phyloP scores from a whole-genome alignment of 169 alveolate species.

The Besnoitia besnoiti region DNA sequence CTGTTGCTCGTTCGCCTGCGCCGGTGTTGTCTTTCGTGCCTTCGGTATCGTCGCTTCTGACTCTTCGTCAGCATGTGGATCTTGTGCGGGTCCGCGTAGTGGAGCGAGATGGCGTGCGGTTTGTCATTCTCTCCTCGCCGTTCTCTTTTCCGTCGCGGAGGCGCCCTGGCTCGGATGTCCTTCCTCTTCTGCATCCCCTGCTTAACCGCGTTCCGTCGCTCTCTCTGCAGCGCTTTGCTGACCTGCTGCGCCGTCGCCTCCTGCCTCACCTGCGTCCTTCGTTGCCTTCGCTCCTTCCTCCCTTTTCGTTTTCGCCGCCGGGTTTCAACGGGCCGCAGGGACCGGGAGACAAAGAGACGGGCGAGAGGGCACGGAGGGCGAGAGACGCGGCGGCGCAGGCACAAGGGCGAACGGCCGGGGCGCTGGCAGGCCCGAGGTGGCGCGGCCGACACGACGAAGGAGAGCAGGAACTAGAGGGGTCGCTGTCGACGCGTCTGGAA shows the following conservation, averaged over 20 bases:
- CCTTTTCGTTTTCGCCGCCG: no score
- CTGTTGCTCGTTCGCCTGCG: no score
- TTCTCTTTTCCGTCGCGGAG: background rate
- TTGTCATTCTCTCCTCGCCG: background rate
- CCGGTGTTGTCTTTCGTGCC: no score
- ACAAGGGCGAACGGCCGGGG: no score
- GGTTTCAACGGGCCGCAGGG: no score
- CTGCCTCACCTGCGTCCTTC: background rate
- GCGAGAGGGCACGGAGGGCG: background rate
- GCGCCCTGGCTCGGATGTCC: background rate
- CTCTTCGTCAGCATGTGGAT: background rate
- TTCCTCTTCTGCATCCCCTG: background rate
- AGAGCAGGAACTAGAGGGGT: background rate
- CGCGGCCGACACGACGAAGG: no score
- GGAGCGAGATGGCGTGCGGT: constrained; percentile 9
- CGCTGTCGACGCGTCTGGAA: background rate
- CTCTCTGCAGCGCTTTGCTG: background rate
- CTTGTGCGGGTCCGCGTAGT: constrained; percentile 9
- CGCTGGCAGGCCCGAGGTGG: no score
- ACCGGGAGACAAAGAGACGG: background rate
- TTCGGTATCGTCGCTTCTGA: no score
- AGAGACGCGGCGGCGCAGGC: no score
- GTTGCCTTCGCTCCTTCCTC: background rate
- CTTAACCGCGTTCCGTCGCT: background rate
- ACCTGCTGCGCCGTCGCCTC: background rate